Evolutionary conservation across 495 filamentous ascomycete genomes (phyloP), one percentile per base, ranked within the genome.

Genomic region (Penicillium cataractarum): DNA sequence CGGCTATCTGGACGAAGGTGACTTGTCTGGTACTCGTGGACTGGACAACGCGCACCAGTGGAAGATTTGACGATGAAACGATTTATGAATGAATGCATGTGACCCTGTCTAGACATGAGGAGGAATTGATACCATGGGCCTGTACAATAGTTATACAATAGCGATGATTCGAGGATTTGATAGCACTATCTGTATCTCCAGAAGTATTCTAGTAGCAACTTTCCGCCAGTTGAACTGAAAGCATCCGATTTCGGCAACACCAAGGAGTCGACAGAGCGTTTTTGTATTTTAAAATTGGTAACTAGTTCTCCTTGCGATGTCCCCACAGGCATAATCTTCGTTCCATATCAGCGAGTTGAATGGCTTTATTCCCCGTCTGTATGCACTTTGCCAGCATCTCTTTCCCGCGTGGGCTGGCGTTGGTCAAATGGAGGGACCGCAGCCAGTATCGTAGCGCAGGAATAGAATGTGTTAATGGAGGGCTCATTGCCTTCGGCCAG

Each of bases 391-490:
- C 8, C 40, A 6, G 19, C 40, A 7, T 6, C 4, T 21, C n/a
- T 0, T 44, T 12, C n/a, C 40, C 2, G 40, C 19, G 13, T 54
- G 29, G 24, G 1, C 26, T 32, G 39, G n/a, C 55, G 26, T 32
- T 57, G 21, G 10, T 19, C 22, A 57, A 55, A 61, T 27, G 65
- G 67, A 21, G 71, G 69, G 49, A 74, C 62, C 0, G 59, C 53
- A 7, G 65, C 73, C 3, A 73, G 61, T 17, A 75, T 68, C 0
- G 71, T 68, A 27, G 63, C 70, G 54, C 26, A 65, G 0, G 71
- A 73, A 39, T 73, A 73, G 8, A 51, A 24, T 0, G 53, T 55
- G 0, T 42, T 54, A 26, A 64, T 17, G 0, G 52, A 54, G 7
- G 66, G 5, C 35, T 71, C 55, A 22, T 75, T 73, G 3, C 71